Base-by-base conservation (phyloP, 257 asterid species). In the Nicotiana attenuata region DNA sequence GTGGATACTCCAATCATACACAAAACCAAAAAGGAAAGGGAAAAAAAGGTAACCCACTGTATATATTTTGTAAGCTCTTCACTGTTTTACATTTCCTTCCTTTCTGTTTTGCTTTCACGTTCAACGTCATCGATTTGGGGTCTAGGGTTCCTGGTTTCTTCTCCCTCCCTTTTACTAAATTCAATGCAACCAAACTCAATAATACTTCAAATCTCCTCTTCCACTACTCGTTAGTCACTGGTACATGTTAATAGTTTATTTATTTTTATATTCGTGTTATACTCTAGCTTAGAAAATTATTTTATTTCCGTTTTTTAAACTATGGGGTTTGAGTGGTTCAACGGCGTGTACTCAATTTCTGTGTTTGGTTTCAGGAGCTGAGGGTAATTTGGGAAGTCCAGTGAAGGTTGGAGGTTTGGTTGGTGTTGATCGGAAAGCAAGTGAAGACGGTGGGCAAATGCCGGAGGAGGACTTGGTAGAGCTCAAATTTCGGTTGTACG, bases 401-500 rank as follows among this genome's bases (percentile, higher is more conserved):
- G 20, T 56, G 26, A 65, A 41, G 22, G 50, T 79, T 60, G 24
- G 35, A 29, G 45, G 64, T 57, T 65, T 28, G 84, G 56, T 31
- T 53, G 61, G 20, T 24, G 19, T 66, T 45, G 75, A 79, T 65
- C 76, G 41, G 60, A 59, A 19, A 24, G 19, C 31, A 31, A 55
- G 47, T 38, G 38, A 38, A 75, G 71, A 59, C 24, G 52, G 65
- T 17, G 73, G 66, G 19, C 84, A 85, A 85, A 86, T 88, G 91
- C 89, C 88, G 83, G 91, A 88, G 69, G 89, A 88, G 82, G 87
- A 85, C 52, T 84, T 88, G 77, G 89, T 93, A 68, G 95, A 93
- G 95, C 87, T 93, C 78, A 94, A 94, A 90, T 93, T 95, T 91
- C 90, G 98, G 83, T 86, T 95, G 84, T 90, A 91, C 85, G 98